Percentiles rank a stretch among this genome's conserved stretches.
These are phyloP conservation scores for Magnaporthiopsis poae DNA, from an alignment of 2,329 filamentous ascomycete genomes.

Conservation along the genomic window DNA sequence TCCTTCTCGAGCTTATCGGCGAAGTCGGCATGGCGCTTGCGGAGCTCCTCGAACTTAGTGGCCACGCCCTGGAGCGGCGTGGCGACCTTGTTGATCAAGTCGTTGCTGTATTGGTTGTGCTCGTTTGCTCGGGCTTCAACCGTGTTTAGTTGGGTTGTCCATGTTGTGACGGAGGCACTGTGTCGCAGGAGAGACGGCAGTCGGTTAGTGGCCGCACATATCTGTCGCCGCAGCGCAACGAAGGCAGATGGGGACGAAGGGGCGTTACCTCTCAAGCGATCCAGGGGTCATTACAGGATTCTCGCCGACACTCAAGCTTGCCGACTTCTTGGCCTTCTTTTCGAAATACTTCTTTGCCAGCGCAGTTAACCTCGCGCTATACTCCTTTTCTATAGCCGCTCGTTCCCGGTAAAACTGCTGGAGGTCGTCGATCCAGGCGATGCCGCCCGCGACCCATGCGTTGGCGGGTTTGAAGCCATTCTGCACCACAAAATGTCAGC, in stretches of 20 bases:
- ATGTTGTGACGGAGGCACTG: conserved; percentile 89
- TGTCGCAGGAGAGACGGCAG: neutral
- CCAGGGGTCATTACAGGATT: conserved; percentile 87
- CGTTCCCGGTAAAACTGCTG: conserved; percentile 96
- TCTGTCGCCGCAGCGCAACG: neutral
- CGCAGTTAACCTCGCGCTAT: conserved; percentile 74
- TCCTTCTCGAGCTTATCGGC: conserved; percentile 82
- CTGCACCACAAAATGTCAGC: conserved; percentile 34
- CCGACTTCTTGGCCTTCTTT: conserved; percentile 80
- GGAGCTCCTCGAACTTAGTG: conserved; percentile 74
- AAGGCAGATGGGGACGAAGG: neutral
- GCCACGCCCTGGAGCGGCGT: conserved; percentile 73
- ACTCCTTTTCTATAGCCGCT: conserved; percentile 91
- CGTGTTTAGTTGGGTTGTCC: conserved; percentile 85
- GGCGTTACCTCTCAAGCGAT: conserved; percentile 68
- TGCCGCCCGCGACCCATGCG: conserved; percentile 79
- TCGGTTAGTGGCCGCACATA: neutral
- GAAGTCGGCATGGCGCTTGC: conserved; percentile 84
- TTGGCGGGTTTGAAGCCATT: conserved; percentile 96
- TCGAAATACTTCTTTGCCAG: conserved; percentile 96
- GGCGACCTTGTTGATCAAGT: conserved; percentile 70
- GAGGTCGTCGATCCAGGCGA: conserved; percentile 91
- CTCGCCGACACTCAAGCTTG: conserved; percentile 77
- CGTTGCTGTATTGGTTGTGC: conserved; percentile 74
- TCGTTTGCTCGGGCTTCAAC: conserved; percentile 80